Conservation (phyloP, 83 land plant species). For the Diphasiastrum complanatum region DNA sequence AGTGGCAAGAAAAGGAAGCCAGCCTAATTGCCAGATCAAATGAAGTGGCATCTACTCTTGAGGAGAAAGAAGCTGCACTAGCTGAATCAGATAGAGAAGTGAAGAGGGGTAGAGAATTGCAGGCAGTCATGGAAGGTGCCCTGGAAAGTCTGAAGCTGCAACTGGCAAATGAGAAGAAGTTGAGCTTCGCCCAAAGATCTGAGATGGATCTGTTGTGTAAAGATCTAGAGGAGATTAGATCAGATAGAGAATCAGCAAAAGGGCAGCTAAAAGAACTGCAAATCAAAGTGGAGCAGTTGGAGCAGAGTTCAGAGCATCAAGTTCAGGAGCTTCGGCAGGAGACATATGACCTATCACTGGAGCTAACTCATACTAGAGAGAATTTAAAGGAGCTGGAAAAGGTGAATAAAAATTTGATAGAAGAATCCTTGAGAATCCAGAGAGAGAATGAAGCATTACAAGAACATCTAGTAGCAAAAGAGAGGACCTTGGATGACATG, state of each 20-base stretch:
- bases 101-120: slow-evolving; percentile 16
- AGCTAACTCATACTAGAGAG: not conserved
- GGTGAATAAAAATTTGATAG: no score
- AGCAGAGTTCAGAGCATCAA: slow-evolving; percentile 16
- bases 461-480: slow-evolving; percentile 5
- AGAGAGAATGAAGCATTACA: slow-evolving; percentile 5
- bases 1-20: slow-evolving; percentile 7
- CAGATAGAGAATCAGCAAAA: not conserved
- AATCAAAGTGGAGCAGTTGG: slow-evolving; percentile 20
- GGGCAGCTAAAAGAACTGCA: slow-evolving; percentile 14
- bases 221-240: slow-evolving; percentile 18
- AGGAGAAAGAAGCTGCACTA: slow-evolving; percentile 21
- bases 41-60: slow-evolving; percentile 3
- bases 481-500: slow-evolving; percentile 5
- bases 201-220: slow-evolving; percentile 18
- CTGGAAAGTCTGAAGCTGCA: slow-evolving; percentile 15
- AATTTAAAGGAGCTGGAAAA: slow-evolving; percentile 3
- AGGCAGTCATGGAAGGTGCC: slow-evolving; percentile 27
- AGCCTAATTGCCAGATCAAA: slow-evolving; percentile 10
- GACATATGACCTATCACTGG: not conserved
- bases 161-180: slow-evolving; percentile 18
- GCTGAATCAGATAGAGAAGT: slow-evolving; percentile 11
- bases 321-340: slow-evolving; percentile 1
- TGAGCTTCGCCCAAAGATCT: not conserved
- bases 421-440: slow-evolving; percentile 10